These are phyloP conservation scores for Vaccinium macrocarpon DNA, from an alignment of 148 eudicot genomes.

Conservation along the genomic window DNA sequence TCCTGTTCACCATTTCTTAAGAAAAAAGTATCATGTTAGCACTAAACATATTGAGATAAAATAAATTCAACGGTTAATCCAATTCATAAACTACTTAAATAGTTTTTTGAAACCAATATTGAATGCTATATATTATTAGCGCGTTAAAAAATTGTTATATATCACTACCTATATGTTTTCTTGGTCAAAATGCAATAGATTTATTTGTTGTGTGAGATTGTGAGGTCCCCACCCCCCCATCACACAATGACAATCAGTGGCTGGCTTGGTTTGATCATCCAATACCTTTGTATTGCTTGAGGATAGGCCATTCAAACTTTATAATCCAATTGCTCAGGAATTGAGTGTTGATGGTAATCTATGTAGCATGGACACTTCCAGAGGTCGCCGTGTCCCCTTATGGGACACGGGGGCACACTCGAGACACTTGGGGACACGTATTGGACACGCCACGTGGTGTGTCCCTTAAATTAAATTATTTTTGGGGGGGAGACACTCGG, in stretches of 20 bases:
- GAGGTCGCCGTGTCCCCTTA: too few species aligned
- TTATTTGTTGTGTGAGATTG: neutral
- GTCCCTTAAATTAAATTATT: too few species aligned
- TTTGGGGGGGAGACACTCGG: too few species aligned
- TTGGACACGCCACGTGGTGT: too few species aligned
- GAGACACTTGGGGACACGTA: too few species aligned
- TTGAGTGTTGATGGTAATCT: neutral
- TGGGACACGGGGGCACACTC: too few species aligned
- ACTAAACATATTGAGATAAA: neutral
- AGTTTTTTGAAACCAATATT: neutral
- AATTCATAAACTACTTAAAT: neutral
- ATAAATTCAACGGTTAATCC: neutral
- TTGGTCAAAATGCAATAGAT: neutral
- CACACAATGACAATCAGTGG: neutral
- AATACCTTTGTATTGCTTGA: too few species aligned
- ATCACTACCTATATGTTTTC: neutral
- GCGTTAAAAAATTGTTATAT: neutral
- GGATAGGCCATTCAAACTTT: too few species aligned
- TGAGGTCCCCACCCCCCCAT: too few species aligned
- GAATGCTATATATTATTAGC: neutral
- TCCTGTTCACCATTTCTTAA: constrained; percentile 28
- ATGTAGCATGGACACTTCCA: too few species aligned
- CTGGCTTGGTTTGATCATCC: neutral
- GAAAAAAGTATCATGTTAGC: neutral
- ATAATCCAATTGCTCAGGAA: neutral